A percentile compares a stretch with the other conserved stretches of the same genome.
phyloP scores from a whole-genome alignment of 2,329 filamentous ascomycete species.

The Aspergillus sp. region DNA sequence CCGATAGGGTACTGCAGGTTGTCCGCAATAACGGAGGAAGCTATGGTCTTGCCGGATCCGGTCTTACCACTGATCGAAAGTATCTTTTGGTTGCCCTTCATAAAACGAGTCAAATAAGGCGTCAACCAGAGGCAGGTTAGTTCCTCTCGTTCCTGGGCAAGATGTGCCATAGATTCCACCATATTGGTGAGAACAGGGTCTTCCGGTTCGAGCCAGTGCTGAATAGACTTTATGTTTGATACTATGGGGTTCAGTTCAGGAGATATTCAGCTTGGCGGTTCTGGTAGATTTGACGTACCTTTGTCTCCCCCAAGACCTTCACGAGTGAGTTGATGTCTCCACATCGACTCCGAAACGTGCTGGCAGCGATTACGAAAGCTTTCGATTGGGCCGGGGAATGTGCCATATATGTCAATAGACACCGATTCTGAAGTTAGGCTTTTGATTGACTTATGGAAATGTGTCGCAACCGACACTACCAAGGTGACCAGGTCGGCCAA shows the following conservation, averaged over 20 bases:
- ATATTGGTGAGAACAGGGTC: conserved; percentile 47
- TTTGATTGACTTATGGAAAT: conserved; percentile 35
- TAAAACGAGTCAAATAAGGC: conserved; percentile 49
- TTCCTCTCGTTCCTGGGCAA: conserved; percentile 47
- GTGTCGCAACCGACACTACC: conserved; percentile 32
- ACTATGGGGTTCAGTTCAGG: conserved; percentile 17
- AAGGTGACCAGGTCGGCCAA: conserved; percentile 38
- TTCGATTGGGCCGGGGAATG: conserved; percentile 38
- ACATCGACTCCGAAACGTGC: conserved; percentile 39
- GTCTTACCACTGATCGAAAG: conserved; percentile 46
- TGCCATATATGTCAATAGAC: conserved; percentile 38
- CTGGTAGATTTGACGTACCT: conserved; percentile 18
- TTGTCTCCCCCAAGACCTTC: conserved; percentile 31
- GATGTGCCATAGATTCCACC: conserved; percentile 43
- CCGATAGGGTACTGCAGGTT: conserved; percentile 39
- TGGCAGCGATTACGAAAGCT: conserved; percentile 37
- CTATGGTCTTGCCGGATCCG: conserved; percentile 41
- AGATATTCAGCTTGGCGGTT: background rate
- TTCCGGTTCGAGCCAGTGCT: conserved; percentile 46
- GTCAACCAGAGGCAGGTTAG: conserved; percentile 57
- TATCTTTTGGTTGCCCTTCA: conserved; percentile 45
- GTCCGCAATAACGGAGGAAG: conserved; percentile 41
- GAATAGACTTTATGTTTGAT: conserved; percentile 31
- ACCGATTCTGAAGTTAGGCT: conserved; percentile 24
- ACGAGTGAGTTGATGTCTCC: conserved; percentile 38